Evolutionary conservation across 306 rosid genomes (phyloP), one percentile per base, ranked within the genome.

Genomic region (Gleditsia sinensis): DNA sequence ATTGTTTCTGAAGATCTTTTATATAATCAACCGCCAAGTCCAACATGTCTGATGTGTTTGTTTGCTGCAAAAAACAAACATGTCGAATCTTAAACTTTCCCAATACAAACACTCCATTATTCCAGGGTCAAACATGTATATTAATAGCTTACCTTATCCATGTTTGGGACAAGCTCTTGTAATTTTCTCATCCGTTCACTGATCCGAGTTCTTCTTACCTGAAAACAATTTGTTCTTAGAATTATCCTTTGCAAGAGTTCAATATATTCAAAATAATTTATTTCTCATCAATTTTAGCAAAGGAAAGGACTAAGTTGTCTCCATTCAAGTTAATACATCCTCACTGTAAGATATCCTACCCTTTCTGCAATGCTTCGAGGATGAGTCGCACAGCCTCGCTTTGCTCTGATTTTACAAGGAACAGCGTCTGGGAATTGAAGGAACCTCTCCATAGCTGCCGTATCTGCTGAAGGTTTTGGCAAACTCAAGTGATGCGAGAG

Each of bases 281-380:
- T 6, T 61, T 71, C 42, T 21, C 23, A 32, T 53, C n/a, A 55
- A 32, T 43, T 63, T 72, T 73, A 28, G 69, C 40, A 60, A 27
- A 42, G 23, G 19, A 67, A 67, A 7, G 37, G 5, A 54, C 24
- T 10, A 16, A 62, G 16, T 33, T 28, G 36, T 58, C 11, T 46
- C 50, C 7, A 48, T 59, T 28, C 10, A 30, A 25, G 32, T 45
- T 9, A 2, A 1, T 19, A 16, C n/a, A 27, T 14, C 24, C 10
- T 43, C 5, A 42, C 65, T 16, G 48, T 46, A 33, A 32, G 6
- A 7, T 0, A 17, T 19, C 67, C 20, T 83, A 90, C 97, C 83
- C 99, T 81, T 86, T 94, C 97, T 0, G 99, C 99, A 65, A 94
- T 87, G 77, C 99, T 94, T 81, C 99, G 80, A 63, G 99, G 99